A percentile compares a stretch with the other conserved stretches of the same genome.
Evolutionary conservation across 495 filamentous ascomycete genomes (phyloP).

Genomic region (Bryoglossum gracile): DNA sequence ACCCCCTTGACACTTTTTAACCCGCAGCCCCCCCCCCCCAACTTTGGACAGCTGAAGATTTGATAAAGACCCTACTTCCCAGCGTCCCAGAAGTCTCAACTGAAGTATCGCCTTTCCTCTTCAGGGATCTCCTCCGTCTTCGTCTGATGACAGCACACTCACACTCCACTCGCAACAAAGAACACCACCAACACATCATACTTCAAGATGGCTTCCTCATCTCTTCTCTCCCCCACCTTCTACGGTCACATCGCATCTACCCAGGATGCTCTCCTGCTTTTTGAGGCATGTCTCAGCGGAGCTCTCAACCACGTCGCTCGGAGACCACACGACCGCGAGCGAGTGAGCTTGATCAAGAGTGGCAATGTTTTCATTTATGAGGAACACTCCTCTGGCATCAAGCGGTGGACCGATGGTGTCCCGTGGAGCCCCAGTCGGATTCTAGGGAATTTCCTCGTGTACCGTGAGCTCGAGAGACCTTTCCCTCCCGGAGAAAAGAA

Average conservation of each 20-base stretch:
- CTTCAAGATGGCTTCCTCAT: slow-evolving; percentile 17
- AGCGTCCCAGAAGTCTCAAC: neutral
- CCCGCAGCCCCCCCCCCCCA: too few species aligned
- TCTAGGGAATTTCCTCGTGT: slow-evolving; percentile 80
- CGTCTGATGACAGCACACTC: slow-evolving; percentile 3
- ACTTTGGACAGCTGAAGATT: slow-evolving; percentile 12
- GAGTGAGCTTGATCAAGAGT: slow-evolving; percentile 63
- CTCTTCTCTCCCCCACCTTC: slow-evolving; percentile 43
- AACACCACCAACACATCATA: neutral
- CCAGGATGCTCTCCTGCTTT: slow-evolving; percentile 66
- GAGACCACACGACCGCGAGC: slow-evolving; percentile 79
- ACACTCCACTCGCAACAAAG: neutral
- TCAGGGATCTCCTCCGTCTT: slow-evolving; percentile 11
- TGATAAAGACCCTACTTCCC: slow-evolving; percentile 11
- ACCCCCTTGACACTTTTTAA: too few species aligned
- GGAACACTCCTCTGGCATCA: slow-evolving; percentile 80
- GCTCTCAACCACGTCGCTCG: slow-evolving; percentile 65
- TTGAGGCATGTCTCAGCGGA: slow-evolving; percentile 67
- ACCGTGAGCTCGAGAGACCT: slow-evolving; percentile 75
- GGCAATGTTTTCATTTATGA: slow-evolving; percentile 88
- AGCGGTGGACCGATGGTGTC: slow-evolving; percentile 88
- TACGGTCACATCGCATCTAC: slow-evolving; percentile 62
- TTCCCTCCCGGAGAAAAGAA: slow-evolving; percentile 89
- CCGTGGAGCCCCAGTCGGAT: slow-evolving; percentile 90
- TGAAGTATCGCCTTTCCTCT: slow-evolving; percentile 8